phyloP scores from a whole-genome alignment of 1,139 yeast genomes.

The Yamadazyma songkhlaensis region DNA sequence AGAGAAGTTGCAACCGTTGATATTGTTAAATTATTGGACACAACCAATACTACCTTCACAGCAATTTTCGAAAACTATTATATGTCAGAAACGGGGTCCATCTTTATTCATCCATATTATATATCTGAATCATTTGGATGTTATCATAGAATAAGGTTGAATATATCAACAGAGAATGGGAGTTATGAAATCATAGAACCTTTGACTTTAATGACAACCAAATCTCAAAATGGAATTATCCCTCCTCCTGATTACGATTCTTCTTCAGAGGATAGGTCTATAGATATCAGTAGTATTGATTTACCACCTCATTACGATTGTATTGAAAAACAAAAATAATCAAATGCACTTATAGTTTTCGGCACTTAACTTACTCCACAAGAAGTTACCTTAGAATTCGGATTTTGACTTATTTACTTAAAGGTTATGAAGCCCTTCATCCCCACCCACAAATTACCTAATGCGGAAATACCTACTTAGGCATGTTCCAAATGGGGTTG shows the following conservation, averaged over 20 bases:
- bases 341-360: too few relatives aligned
- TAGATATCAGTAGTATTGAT: neutral
- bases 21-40: too few relatives aligned
- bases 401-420: too few relatives aligned
- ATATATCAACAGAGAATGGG: neutral
- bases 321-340: too few relatives aligned
- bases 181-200: neutral
- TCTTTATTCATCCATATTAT: conserved; percentile 1
- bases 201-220: neutral
- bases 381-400: too few relatives aligned
- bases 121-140: neutral
- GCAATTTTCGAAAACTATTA: neutral
- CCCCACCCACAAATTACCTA: too few relatives aligned
- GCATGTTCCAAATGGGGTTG: too few relatives aligned
- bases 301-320: conserved; percentile 1
- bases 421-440: too few relatives aligned
- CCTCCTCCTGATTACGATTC: neutral
- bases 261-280: neutral
- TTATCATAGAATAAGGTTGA: neutral
- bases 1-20: neutral
- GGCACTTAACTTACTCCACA: too few relatives aligned
- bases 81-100: too few relatives aligned
- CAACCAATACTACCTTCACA: neutral
- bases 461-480: too few relatives aligned
- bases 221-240: neutral